These are phyloP conservation scores for Chalciporus sp. DNA, from an alignment of 1,284 basidiomycete genomes.

Conservation along the genomic window DNA sequence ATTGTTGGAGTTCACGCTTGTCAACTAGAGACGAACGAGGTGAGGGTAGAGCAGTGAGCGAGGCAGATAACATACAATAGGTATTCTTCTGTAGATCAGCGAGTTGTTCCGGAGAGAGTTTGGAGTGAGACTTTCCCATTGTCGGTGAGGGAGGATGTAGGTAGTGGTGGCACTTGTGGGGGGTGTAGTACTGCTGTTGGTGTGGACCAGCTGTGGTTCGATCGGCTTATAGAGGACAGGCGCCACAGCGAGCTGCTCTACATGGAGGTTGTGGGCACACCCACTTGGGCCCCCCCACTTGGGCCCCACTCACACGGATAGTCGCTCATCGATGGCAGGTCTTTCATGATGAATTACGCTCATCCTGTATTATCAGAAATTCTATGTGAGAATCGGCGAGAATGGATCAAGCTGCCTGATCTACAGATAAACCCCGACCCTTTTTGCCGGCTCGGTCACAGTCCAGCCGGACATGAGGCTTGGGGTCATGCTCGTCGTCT, in stretches of 20 bases:
- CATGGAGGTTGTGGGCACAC: background rate
- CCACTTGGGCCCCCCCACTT: too few species aligned
- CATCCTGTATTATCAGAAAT: background rate
- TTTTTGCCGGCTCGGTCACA: background rate
- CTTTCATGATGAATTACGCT: background rate
- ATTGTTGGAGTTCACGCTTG: slow-evolving; percentile 99
- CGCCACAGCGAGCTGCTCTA: background rate
- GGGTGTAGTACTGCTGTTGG: background rate
- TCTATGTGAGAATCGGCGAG: background rate
- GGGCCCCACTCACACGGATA: slow-evolving; percentile 1
- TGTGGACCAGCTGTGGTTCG: slow-evolving; percentile 5
- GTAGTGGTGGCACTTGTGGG: slow-evolving; percentile 11
- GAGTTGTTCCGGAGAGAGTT: slow-evolving; percentile 94
- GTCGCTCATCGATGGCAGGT: background rate
- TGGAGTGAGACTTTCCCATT: slow-evolving; percentile 98
- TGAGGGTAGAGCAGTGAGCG: slow-evolving; percentile 23
- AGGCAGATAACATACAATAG: slow-evolving; percentile 73
- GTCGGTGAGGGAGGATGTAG: slow-evolving; percentile 25
- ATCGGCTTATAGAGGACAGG: slow-evolving; percentile 1
- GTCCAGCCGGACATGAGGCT: background rate
- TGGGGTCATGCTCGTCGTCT: background rate
- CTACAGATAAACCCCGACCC: slow-evolving; percentile 7
- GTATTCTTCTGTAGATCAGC: slow-evolving; percentile 97
- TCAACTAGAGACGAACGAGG: slow-evolving; percentile 69
- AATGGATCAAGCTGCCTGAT: background rate